A percentile compares a stretch with the other conserved stretches of the same genome.
These are phyloP conservation scores for Apiotrichum montevideense DNA, from an alignment of 1,284 basidiomycete species.

Conservation along the genomic window DNA sequence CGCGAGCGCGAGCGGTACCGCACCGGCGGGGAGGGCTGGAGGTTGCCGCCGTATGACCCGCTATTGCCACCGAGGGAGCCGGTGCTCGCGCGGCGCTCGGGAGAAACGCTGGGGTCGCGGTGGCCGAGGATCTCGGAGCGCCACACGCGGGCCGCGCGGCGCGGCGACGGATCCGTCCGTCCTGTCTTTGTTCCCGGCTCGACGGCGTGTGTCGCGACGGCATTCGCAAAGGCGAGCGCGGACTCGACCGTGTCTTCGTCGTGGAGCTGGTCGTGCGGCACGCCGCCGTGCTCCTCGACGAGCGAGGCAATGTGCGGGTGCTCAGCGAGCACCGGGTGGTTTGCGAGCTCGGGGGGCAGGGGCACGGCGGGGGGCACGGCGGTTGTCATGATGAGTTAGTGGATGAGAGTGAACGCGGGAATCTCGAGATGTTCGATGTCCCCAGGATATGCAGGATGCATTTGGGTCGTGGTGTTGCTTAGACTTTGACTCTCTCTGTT, in stretches of 20 bases:
- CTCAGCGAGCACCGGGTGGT: slow-evolving; percentile 2
- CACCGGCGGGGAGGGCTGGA: not conserved
- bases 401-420: too few relatives aligned
- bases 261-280: slow-evolving; percentile 3
- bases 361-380: not conserved
- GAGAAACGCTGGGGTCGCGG: slow-evolving; percentile 7
- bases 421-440: too few relatives aligned
- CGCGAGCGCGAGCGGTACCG: slow-evolving; percentile 16
- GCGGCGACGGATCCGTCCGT: slow-evolving; percentile 13
- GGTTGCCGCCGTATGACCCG: not conserved
- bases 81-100: not conserved
- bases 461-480: too few relatives aligned
- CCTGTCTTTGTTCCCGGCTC: slow-evolving; percentile 3
- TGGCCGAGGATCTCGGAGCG: slow-evolving; percentile 15
- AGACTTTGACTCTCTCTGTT: too few relatives aligned
- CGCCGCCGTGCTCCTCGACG: slow-evolving; percentile 10
- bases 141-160: slow-evolving; percentile 13
- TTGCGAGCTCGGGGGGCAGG: slow-evolving; percentile 13
- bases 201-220: slow-evolving; percentile 5
- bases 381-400: too few relatives aligned
- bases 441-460: too few relatives aligned
- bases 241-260: not conserved
- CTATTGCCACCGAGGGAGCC: not conserved
- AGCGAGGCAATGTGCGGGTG: slow-evolving; percentile 7
- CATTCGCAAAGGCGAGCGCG: slow-evolving; percentile 12